These are phyloP conservation scores for Colletotrichum theobromicola DNA, from an alignment of 2,329 filamentous ascomycete species.

Conservation along the genomic window DNA sequence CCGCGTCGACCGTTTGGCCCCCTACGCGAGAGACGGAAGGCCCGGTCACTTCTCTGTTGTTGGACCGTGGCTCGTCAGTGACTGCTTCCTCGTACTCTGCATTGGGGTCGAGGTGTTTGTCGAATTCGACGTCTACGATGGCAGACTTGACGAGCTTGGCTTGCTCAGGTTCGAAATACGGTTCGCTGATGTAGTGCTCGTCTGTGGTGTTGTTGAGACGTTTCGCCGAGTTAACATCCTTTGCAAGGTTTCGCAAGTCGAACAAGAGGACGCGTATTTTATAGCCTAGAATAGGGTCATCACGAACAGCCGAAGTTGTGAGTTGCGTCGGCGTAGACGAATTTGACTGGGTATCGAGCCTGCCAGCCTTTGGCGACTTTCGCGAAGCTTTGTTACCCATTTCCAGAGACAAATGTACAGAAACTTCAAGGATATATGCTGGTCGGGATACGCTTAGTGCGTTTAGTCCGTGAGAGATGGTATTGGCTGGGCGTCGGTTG, in stretches of 20 bases:
- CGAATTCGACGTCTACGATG: neutral
- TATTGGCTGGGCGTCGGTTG: neutral
- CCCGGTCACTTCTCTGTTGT: fast-evolving
- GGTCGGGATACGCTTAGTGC: neutral
- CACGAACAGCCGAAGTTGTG: neutral
- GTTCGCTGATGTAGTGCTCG: neutral
- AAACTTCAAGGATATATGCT: neutral
- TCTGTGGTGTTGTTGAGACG: neutral
- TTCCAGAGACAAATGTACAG: fast-evolving
- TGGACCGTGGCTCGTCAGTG: neutral
- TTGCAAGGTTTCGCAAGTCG: neutral
- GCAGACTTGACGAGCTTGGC: neutral
- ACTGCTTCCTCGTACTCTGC: fast-evolving
- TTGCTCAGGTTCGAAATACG: neutral
- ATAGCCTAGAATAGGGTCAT: neutral
- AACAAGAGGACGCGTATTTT: neutral
- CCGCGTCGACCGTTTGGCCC: neutral
- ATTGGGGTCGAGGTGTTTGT: neutral
- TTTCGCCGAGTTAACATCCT: neutral
- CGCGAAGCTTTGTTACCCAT: neutral
- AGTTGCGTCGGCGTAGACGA: neutral
- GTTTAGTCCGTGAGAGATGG: neutral
- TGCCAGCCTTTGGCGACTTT: neutral
- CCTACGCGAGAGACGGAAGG: neutral
- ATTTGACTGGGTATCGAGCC: neutral